Evolutionary conservation across 257 asterid species (phyloP).

Genomic region (Fraxinus pennsylvanica): DNA sequence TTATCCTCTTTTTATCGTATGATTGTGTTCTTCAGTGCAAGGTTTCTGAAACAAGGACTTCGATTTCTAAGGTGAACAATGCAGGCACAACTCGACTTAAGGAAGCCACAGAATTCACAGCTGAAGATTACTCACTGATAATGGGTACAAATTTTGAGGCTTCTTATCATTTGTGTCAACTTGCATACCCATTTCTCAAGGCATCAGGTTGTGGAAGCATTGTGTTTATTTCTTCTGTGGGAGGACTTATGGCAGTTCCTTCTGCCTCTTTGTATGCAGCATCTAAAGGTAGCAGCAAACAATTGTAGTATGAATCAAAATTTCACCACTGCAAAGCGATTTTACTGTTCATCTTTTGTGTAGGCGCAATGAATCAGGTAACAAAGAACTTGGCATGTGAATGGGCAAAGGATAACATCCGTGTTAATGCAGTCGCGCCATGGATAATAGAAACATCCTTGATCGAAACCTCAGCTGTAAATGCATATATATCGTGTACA

Average conservation of each 20-base stretch:
- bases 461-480: not conserved
- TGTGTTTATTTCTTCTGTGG: slow-evolving; percentile 68
- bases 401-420: slow-evolving; percentile 68
- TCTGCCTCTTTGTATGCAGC: slow-evolving; percentile 55
- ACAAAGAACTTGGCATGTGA: slow-evolving; percentile 67
- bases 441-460: slow-evolving; percentile 15
- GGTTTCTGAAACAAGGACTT: not conserved
- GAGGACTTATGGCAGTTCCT: slow-evolving; percentile 55
- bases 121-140: slow-evolving; percentile 44
- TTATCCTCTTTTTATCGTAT: not conserved
- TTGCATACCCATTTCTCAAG: slow-evolving; percentile 58
- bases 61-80: slow-evolving; percentile 47
- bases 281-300: slow-evolving; percentile 44
- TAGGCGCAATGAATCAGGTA: slow-evolving; percentile 72
- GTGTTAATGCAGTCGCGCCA: slow-evolving; percentile 63
- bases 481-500: not conserved
- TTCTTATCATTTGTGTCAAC: slow-evolving; percentile 55
- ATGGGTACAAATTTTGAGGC: slow-evolving; percentile 57
- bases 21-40: not conserved
- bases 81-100: slow-evolving; percentile 48
- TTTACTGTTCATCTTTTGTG: not conserved
- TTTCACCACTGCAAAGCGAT: not conserved
- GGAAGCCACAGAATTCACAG: slow-evolving; percentile 36
- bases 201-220: slow-evolving; percentile 50
- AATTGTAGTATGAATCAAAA: not conserved